Percentiles rank a stretch among this genome's conserved stretches.
phyloP scores from a whole-genome alignment of 2,329 filamentous ascomycete species.

The Cadophora gregata region DNA sequence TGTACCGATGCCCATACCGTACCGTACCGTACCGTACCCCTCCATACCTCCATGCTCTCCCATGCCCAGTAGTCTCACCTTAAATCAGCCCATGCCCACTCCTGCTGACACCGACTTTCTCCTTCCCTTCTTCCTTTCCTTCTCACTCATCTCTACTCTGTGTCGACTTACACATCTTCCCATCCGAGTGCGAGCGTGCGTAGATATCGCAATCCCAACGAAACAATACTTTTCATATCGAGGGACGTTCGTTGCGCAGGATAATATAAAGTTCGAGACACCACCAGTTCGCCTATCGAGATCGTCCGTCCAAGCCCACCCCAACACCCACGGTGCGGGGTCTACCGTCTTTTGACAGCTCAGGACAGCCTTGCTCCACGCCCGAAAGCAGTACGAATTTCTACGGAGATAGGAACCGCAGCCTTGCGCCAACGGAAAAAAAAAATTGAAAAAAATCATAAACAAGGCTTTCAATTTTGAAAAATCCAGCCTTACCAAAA shows the following conservation, averaged over 20 bases:
- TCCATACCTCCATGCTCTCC: conserved; percentile 2
- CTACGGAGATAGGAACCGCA: neutral
- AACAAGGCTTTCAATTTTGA: neutral
- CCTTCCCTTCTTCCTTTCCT: conserved; percentile 13
- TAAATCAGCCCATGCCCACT: conserved; percentile 39
- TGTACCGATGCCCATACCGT: neutral
- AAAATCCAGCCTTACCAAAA: conserved; percentile 28
- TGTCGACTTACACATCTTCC: neutral
- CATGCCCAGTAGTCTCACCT: conserved; percentile 21
- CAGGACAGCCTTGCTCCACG: conserved; percentile 20
- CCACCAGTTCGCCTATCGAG: conserved; percentile 28
- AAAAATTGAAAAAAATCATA: neutral
- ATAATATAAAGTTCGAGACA: neutral
- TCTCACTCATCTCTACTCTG: conserved; percentile 12
- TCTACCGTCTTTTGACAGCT: conserved; percentile 20
- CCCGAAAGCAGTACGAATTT: neutral
- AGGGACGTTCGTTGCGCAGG: neutral
- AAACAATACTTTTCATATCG: neutral
- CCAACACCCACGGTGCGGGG: conserved; percentile 23
- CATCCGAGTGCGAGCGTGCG: neutral
- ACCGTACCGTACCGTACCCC: neutral
- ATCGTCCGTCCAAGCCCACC: conserved; percentile 20
- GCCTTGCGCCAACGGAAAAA: conserved; percentile 17
- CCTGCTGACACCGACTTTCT: conserved; percentile 38
- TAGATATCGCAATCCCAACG: neutral